Percentiles rank a stretch among this genome's conserved stretches.
Evolutionary conservation across 2,329 filamentous ascomycete genomes (phyloP).

Genomic region (Geosmithia morbida): DNA sequence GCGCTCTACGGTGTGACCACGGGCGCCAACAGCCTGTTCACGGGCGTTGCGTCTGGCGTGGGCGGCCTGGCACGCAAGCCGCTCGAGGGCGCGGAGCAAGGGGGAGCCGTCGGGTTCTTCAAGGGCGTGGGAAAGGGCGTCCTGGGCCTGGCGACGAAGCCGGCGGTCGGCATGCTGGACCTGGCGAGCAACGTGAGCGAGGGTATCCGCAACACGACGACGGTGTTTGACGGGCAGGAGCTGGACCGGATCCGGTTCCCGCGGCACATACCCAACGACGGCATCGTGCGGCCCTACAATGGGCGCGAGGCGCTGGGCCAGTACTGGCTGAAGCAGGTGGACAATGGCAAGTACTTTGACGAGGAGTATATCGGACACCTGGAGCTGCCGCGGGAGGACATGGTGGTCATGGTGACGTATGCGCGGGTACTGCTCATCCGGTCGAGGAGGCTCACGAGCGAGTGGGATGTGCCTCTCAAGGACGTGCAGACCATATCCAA

Average conservation of each 20-base stretch:
- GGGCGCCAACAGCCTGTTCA: conserved; percentile 88
- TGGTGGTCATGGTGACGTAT: conserved; percentile 81
- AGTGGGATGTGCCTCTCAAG: conserved; percentile 94
- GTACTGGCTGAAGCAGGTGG: conserved; percentile 96
- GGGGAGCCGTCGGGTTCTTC: conserved; percentile 86
- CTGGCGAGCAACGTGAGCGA: conserved; percentile 94
- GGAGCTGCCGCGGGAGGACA: conserved; percentile 77
- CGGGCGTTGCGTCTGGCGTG: conserved; percentile 82
- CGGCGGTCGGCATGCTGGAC: conserved; percentile 91
- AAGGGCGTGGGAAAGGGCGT: conserved; percentile 96
- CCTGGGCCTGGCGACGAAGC: conserved; percentile 89
- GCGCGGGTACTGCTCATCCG: conserved; percentile 80
- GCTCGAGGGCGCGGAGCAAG: conserved; percentile 88
- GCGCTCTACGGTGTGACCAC: conserved; percentile 92
- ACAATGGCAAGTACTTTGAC: conserved; percentile 96
- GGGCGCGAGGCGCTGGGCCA: conserved; percentile 92
- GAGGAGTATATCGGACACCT: conserved; percentile 95
- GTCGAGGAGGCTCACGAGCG: conserved; percentile 69
- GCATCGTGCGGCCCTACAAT: conserved; percentile 86
- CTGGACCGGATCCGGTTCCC: conserved; percentile 90
- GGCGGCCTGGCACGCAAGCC: conserved; percentile 88
- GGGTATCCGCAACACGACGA: conserved; percentile 96
- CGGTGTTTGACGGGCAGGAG: conserved; percentile 89
- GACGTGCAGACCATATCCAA: conserved; percentile 96
- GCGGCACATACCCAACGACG: conserved; percentile 82